These are phyloP conservation scores for Lasiodiplodia gonubiensis DNA, from an alignment of 2,329 filamentous ascomycete genomes.

Conservation along the genomic window DNA sequence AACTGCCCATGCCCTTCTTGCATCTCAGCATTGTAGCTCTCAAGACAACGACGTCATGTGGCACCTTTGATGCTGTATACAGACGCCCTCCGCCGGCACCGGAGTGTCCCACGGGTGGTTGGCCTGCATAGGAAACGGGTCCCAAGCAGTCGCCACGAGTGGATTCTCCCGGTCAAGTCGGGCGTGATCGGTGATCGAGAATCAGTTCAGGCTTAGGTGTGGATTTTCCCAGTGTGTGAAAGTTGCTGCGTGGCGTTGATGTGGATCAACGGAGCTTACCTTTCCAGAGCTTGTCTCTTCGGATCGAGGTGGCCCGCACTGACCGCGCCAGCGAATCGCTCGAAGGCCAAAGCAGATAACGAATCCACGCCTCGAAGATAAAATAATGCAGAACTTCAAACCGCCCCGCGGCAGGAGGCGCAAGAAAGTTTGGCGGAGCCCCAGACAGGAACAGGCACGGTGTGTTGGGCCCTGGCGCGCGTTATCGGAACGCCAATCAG, in stretches of 20 bases:
- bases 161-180: neutral
- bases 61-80: no score
- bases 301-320: neutral
- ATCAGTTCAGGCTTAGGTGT: slow-evolving; percentile 5
- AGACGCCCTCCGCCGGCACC: neutral
- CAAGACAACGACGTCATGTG: no score
- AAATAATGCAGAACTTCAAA: no score
- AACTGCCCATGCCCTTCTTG: neutral
- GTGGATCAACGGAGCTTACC: slow-evolving; percentile 18
- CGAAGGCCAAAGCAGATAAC: neutral
- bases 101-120: neutral
- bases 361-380: neutral
- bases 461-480: slow-evolving; percentile 2
- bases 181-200: neutral
- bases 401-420: neutral
- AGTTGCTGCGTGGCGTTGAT: slow-evolving; percentile 13
- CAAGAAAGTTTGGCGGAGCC: slow-evolving; percentile 8
- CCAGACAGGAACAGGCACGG: slow-evolving; percentile 19
- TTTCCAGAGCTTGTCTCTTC: neutral
- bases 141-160: neutral
- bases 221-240: neutral
- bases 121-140: neutral
- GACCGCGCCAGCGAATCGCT: neutral
- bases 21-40: no score
- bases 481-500: slow-evolving; percentile 25